These are phyloP conservation scores for Ogataea paradorogensis DNA, from an alignment of 805 yeast species.

Conservation along the genomic window DNA sequence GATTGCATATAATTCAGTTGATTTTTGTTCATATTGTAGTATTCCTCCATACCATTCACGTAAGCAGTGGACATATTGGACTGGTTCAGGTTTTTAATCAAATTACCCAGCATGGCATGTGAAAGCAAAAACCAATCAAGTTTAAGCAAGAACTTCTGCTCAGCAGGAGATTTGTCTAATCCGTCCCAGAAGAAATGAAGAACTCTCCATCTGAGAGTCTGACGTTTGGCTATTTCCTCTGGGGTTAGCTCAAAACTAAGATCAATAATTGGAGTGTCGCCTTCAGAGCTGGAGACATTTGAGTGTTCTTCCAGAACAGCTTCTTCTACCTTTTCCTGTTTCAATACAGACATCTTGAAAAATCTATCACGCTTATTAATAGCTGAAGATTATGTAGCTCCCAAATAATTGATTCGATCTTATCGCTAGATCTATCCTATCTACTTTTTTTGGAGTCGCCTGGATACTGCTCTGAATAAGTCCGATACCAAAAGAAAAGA, in stretches of 20 bases:
- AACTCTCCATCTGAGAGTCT: background rate
- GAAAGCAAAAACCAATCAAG: slow-evolving; percentile 49
- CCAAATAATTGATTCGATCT: no score
- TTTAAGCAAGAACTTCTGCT: slow-evolving; percentile 41
- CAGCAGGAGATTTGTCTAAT: slow-evolving; percentile 36
- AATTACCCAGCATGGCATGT: slow-evolving; percentile 54
- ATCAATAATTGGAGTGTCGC: slow-evolving; percentile 1
- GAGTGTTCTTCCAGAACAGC: background rate
- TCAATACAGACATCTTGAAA: background rate
- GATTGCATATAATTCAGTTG: slow-evolving; percentile 46
- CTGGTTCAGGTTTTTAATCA: slow-evolving; percentile 63
- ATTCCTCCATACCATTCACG: slow-evolving; percentile 60
- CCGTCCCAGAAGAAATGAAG: slow-evolving; percentile 29
- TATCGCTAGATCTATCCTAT: no score
- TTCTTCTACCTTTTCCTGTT: background rate
- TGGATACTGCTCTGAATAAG: no score
- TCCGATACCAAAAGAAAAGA: no score
- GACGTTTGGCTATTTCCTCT: background rate
- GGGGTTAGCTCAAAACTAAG: background rate
- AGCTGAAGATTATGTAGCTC: no score
- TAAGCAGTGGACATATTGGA: slow-evolving; percentile 62
- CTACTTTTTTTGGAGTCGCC: no score
- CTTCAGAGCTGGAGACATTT: background rate
- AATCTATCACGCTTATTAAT: no score
- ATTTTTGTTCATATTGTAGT: slow-evolving; percentile 49